Evolutionary conservation across 2,329 filamentous ascomycete genomes (phyloP), one percentile per base, ranked within the genome.

Genomic region (Curvularia verruculosa): DNA sequence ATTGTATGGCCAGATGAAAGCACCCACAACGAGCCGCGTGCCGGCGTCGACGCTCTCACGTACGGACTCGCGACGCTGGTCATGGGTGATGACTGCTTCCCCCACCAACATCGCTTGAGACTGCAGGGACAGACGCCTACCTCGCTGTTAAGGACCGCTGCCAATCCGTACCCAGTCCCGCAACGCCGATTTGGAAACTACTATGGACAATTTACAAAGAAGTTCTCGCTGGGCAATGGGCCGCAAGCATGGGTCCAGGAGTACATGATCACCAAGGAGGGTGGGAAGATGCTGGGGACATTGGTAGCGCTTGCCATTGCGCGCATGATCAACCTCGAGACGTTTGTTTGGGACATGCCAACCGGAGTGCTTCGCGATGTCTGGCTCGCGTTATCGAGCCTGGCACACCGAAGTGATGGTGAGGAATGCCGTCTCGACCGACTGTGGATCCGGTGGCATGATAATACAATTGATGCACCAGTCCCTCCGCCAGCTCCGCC

Each of bases 321-420:
- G 41, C 88, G 89, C 60, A 95, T 95, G 91, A 80, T 86, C 49
- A 91, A 91, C 68, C 81, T 96, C 37, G 91, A 95, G 75, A 87
- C 87, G 0, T 95, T 95, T 69, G 82, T 91, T 3, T 95, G 91
- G 91, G 91, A 96, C 69, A 94, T 95, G 91, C 91, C 91, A 0
- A 95, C 91, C 0, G 91, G 91, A 1, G 89, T 95, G 18, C 78
- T 92, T 51, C 84, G 90, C 51, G 90, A 94, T 72, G 89, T 94
- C 26, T 95, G 92, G 84, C 85, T 92, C 70, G 88, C 90, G 21
- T 81, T 96, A 45, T 86, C 88, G 1, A 91, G 89, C 5, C 80
- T 92, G 12, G 87, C 85, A 37, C 84, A 89, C 65, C 81, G 84
- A 21, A 78, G 81, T 37, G 81, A 85, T 37, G 82, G 84, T 23